phyloP scores from a whole-genome alignment of 139 green algal species.

The Picocystis salinarum region DNA sequence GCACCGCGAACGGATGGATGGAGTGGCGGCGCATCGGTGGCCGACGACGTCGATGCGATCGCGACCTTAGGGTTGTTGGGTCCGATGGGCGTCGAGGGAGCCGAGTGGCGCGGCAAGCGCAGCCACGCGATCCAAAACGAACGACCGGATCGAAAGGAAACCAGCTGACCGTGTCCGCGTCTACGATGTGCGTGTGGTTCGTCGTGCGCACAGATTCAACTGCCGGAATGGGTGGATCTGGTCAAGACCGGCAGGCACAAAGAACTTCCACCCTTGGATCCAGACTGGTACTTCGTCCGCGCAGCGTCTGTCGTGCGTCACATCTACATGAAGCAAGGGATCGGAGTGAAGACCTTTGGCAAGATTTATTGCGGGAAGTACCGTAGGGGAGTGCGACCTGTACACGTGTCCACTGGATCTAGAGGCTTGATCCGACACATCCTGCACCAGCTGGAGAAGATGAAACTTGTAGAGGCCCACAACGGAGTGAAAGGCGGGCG shows the following conservation, averaged over 20 bases:
- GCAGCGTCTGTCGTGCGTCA: slow-evolving; percentile 82
- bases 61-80: neutral
- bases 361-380: slow-evolving; percentile 63
- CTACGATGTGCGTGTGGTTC: neutral
- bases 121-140: too few species aligned
- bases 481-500: slow-evolving; percentile 51
- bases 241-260: slow-evolving; percentile 92
- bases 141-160: neutral
- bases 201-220: slow-evolving; percentile 51
- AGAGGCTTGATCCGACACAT: slow-evolving; percentile 41
- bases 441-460: slow-evolving; percentile 66
- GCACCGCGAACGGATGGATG: neutral
- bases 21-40: neutral
- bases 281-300: slow-evolving; percentile 97
- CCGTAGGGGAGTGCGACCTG: slow-evolving; percentile 1
- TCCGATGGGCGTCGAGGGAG: too few species aligned
- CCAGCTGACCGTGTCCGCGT: too few species aligned
- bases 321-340: slow-evolving; percentile 73
- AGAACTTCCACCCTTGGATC: slow-evolving; percentile 84
- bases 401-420: slow-evolving; percentile 19
- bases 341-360: slow-evolving; percentile 80
- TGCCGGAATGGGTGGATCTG: slow-evolving; percentile 87
- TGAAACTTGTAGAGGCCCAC: slow-evolving; percentile 23
- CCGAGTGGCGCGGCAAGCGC: too few species aligned
- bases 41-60: neutral